Conservation (phyloP, 2,329 filamentous ascomycete genomes). For the Pseudocercospora vitis region DNA sequence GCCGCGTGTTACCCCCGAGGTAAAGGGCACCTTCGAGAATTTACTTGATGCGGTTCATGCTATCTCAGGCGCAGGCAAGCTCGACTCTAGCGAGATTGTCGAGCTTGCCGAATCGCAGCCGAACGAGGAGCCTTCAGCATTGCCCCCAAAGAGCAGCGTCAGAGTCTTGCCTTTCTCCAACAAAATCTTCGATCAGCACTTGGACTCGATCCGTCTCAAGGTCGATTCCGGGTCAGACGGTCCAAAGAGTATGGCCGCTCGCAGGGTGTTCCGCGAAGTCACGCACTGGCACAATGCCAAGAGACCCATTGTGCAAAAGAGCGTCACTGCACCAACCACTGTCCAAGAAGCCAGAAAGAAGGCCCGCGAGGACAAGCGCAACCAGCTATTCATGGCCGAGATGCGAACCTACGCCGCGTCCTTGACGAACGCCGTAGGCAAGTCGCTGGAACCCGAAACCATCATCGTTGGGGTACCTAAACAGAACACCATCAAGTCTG, state of each 20-base stretch:
- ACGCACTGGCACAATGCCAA: conserved; percentile 65
- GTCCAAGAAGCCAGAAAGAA: conserved; percentile 37
- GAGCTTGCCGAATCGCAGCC: background rate
- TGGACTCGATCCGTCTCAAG: conserved; percentile 46
- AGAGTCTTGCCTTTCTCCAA: conserved; percentile 51
- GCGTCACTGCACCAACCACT: conserved; percentile 26
- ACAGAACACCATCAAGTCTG: conserved; percentile 22
- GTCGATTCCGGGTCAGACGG: conserved; percentile 39
- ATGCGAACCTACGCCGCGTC: conserved; percentile 69
- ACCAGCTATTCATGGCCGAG: conserved; percentile 67
- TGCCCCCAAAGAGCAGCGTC: conserved; percentile 20
- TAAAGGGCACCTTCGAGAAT: conserved; percentile 27
- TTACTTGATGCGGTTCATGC: conserved; percentile 27
- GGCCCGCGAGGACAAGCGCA: conserved; percentile 47
- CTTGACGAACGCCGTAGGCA: conserved; percentile 64
- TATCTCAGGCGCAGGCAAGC: conserved; percentile 6
- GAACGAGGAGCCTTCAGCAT: background rate
- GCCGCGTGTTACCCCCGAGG: conserved; percentile 20
- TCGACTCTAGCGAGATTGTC: conserved; percentile 4
- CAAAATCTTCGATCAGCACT: conserved; percentile 49
- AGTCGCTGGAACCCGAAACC: conserved; percentile 62
- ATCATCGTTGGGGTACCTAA: conserved; percentile 51
- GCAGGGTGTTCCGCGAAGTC: conserved; percentile 50
- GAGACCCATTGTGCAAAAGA: conserved; percentile 49
- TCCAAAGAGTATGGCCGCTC: conserved; percentile 36